Conservation (phyloP, 129 eudicot genomes). For the Flaveria linearis region DNA sequence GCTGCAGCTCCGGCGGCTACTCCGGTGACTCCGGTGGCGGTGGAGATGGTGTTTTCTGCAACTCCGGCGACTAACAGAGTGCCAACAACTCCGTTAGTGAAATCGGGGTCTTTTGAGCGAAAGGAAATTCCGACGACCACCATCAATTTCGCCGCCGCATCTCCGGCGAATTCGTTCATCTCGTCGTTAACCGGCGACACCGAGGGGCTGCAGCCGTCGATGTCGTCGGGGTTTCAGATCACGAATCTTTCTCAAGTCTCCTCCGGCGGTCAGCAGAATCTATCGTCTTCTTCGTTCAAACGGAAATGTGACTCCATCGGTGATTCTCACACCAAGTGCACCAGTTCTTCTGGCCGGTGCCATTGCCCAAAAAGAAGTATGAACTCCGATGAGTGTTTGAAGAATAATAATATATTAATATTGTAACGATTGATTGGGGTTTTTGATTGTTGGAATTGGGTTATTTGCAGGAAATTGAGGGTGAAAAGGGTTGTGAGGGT, state of each 20-base stretch:
- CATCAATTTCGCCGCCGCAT: conserved; percentile 48
- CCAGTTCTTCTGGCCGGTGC: conserved; percentile 70
- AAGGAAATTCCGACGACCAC: conserved; percentile 56
- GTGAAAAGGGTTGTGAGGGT: conserved; percentile 79
- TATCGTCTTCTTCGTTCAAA: conserved; percentile 72
- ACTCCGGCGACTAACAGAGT: conserved; percentile 22
- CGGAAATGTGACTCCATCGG: conserved; percentile 82
- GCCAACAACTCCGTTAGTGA: conserved; percentile 40
- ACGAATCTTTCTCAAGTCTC: conserved; percentile 75
- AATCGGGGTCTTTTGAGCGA: conserved; percentile 42
- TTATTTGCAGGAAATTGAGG: conserved; percentile 63
- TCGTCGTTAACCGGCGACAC: conserved; percentile 81
- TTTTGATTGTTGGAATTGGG: neutral
- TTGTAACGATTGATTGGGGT: neutral
- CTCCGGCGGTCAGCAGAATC: conserved; percentile 70
- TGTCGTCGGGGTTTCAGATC: conserved; percentile 91
- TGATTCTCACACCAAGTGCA: conserved; percentile 66
- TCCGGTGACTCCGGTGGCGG: neutral
- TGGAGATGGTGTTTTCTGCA: too few species aligned
- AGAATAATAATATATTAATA: neutral
- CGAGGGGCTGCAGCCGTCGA: conserved; percentile 73
- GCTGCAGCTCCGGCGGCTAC: neutral
- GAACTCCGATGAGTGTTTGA: neutral
- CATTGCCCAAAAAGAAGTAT: conserved; percentile 86
- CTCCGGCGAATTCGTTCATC: conserved; percentile 64